These are phyloP conservation scores for Coelastrella sp. DNA, from an alignment of 139 green algal species.

Conservation along the genomic window DNA sequence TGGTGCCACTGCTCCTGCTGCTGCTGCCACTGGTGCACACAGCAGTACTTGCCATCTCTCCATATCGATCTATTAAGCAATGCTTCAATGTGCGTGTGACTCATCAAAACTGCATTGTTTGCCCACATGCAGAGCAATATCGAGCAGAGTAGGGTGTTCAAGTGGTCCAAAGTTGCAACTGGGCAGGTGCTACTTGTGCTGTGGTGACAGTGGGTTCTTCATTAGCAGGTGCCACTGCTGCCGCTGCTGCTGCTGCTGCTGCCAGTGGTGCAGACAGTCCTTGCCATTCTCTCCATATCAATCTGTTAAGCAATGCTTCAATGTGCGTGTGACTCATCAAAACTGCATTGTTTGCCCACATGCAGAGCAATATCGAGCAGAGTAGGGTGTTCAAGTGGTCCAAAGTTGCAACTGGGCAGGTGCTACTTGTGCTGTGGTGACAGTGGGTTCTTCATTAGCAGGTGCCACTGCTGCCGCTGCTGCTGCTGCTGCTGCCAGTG, in stretches of 20 bases:
- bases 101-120: background rate
- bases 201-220: conserved; percentile 13
- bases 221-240: too few relatives aligned
- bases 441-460: background rate
- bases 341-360: background rate
- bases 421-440: conserved; percentile 40
- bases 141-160: conserved; percentile 39
- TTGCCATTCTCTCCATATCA: too few relatives aligned
- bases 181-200: conserved; percentile 40
- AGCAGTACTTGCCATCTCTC: too few relatives aligned
- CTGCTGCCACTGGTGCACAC: too few relatives aligned
- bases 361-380: conserved; percentile 9
- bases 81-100: too few relatives aligned
- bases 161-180: conserved; percentile 45
- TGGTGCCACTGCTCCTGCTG: too few relatives aligned
- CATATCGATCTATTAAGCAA: too few relatives aligned
- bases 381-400: conserved; percentile 41
- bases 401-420: conserved; percentile 48
- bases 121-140: background rate
- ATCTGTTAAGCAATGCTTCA: too few relatives aligned
- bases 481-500: too few relatives aligned
- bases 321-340: background rate
- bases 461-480: too few relatives aligned
- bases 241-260: too few relatives aligned
- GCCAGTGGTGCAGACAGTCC: too few relatives aligned